Evolutionary conservation across 1,284 basidiomycete genomes (phyloP).

Genomic region (Heterobasidion irregulare): DNA sequence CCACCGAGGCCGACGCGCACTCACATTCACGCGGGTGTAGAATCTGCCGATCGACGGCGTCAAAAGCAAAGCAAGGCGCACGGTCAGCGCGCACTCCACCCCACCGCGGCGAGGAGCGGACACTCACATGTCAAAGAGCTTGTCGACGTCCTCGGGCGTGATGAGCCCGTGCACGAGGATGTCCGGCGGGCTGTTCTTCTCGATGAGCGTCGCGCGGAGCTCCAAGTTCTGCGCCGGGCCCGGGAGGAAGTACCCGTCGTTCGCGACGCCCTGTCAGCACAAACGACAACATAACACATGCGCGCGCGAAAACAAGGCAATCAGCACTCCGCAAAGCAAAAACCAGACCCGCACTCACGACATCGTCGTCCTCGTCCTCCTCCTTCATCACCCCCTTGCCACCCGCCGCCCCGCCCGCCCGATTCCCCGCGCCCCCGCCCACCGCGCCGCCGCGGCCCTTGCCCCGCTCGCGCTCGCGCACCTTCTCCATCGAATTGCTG

Average conservation of each 20-base stretch:
- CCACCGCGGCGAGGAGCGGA: not conserved
- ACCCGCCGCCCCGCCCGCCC: not conserved
- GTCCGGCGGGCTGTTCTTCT: conserved; percentile 74
- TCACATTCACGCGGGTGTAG: conserved; percentile 62
- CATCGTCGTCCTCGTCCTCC: conserved; percentile 49
- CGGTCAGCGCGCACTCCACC: not conserved
- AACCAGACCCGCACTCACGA: conserved; percentile 27
- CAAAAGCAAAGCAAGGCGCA: not conserved
- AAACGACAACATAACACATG: not conserved
- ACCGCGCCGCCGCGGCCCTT: not conserved
- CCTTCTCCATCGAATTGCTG: conserved; percentile 33
- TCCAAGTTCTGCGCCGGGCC: conserved; percentile 58
- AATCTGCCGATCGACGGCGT: conserved; percentile 32
- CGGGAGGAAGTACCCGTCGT: conserved; percentile 75
- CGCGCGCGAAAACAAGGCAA: no score
- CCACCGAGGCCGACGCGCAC: conserved; percentile 14
- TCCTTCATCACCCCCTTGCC: conserved; percentile 22
- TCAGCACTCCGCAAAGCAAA: not conserved
- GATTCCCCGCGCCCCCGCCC: not conserved
- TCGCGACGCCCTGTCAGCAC: conserved; percentile 54
- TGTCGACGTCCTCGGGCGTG: conserved; percentile 73
- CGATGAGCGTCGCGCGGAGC: conserved; percentile 68
- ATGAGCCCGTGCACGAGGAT: conserved; percentile 78
- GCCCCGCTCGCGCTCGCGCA: conserved; percentile 5
- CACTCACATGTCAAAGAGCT: conserved; percentile 75